Percentiles rank a stretch among this genome's conserved stretches.
Conservation (phyloP, 148 eudicot species). For the Dysphania ambrosioides region DNA sequence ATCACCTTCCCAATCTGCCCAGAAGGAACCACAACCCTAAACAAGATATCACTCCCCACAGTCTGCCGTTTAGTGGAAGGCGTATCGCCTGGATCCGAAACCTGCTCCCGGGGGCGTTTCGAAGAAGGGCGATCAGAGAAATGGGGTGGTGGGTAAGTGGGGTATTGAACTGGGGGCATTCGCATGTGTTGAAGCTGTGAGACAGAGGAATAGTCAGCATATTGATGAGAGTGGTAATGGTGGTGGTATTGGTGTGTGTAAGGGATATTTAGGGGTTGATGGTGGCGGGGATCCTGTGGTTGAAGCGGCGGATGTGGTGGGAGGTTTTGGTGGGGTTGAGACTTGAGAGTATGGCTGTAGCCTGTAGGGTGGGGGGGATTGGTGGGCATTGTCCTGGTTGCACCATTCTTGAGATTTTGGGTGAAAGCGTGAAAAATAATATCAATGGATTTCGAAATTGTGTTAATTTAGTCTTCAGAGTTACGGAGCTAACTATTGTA, state of each 20-base stretch:
- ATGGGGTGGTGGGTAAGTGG: slow-evolving; percentile 16
- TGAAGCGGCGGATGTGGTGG: slow-evolving; percentile 23
- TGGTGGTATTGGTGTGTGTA: slow-evolving; percentile 19
- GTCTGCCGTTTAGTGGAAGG: slow-evolving; percentile 56
- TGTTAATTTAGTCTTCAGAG: no score
- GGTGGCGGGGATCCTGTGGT: slow-evolving; percentile 23
- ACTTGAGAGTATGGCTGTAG: slow-evolving; percentile 13
- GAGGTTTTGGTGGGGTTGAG: slow-evolving; percentile 8
- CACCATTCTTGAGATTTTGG: slow-evolving; percentile 25
- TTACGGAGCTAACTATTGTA: no score
- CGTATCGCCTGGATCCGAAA: slow-evolving; percentile 25
- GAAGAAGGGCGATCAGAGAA: slow-evolving; percentile 26
- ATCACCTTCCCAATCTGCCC: slow-evolving; percentile 89
- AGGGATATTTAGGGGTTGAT: slow-evolving; percentile 20
- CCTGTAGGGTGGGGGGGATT: slow-evolving; percentile 19
- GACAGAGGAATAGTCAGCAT: background rate
- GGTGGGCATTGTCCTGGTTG: slow-evolving; percentile 37
- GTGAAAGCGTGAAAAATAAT: no score
- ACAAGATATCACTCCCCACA: slow-evolving; percentile 53
- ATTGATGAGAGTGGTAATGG: slow-evolving; percentile 10
- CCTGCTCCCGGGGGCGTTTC: slow-evolving; percentile 53
- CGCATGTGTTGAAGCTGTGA: slow-evolving; percentile 17
- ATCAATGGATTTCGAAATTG: no score
- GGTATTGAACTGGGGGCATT: background rate
- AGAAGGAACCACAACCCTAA: slow-evolving; percentile 75